Base-by-base conservation (phyloP, 2,329 filamentous ascomycete genomes). In the Sporothrix brunneoviolacea region DNA sequence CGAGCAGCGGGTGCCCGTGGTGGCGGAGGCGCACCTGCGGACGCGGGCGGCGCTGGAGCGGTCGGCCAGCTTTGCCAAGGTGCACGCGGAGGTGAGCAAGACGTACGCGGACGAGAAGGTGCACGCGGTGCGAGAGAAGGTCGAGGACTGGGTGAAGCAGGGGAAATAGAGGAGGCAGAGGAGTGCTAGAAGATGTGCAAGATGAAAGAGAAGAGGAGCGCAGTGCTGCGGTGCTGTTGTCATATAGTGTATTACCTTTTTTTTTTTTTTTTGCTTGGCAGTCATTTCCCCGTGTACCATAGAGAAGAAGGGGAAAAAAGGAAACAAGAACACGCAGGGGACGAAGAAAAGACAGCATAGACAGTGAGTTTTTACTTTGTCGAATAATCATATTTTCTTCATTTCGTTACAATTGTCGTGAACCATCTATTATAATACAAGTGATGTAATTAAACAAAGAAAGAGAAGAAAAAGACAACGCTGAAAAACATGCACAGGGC, bases 111-210 rank as follows among this genome's bases (percentile, higher is more conserved):
- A 94, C 64, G 85, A 88, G 55, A 91, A 88, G 73, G 85, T 95
- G 48, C 79, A 77, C 54, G 79, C 84, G 49, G 84, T 81, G 52
- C 79, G 90, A 60, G 84, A 91, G 69, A 77, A 78, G 44, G 72
- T 96, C 52, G 90, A 96, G 75, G 82, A 82, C 55, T 93, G 91
- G 89, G 88, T 97, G 49, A 88, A 82, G 74, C 91, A 94, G 77
- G 91, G 89, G 51, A 87, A 86, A 77, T 91, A 79, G 72, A 61
- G 12, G 32, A 35, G 9, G 16, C n/a, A 24, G 9, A 13, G 18
- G 7, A n/a, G 8, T 15, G 10, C 13, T 16, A 22, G 18, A 22
- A 16, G 40, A 3, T 3, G 28, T 8, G 28, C 13, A 19, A 19
- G 12, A n/a, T 8, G 4, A 40, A 16, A 15, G 33, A 27, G 18